Base-by-base conservation (phyloP, 345 rosid species). In the Fremontodendron californicum region DNA sequence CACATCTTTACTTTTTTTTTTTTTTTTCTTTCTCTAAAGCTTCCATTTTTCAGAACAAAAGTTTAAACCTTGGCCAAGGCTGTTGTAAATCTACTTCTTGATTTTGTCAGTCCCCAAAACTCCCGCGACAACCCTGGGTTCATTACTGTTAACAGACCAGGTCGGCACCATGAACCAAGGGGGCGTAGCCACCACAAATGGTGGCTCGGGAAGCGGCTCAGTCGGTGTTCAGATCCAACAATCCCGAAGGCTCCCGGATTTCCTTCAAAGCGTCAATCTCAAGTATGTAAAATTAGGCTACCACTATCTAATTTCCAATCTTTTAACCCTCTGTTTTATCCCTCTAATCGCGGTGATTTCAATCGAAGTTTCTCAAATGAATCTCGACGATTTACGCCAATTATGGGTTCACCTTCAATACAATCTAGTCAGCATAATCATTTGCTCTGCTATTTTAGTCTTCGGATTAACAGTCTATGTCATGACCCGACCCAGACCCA, bases 201-300 rank as follows among this genome's bases (percentile, higher is more conserved):
- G 49, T 64, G 77, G 77, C 68, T 72, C 82, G 2, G 52, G 23
- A 43, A 45, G 75, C 52, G 81, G 72, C 63, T 60, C 68, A 9
- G 86, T 87, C 13, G 86, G 87, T 15, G 85, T 82, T 49, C 85
- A 68, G 84, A 78, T 82, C 79, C 84, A 81, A 15, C 84, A 80
- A 9, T 61, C 77, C 6, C 78, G 88, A 18, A 39, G 86, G 66
- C 66, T 86, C 18, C 86, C 89, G 0, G 87, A 86, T 82, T 84
- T 86, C 75, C 81, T 86, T 31, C 91, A 88, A 57, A 88, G 88
- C 77, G 91, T 88, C 39, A 88, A 88, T 76, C 87, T 88, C 52
- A 88, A 88, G 84, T 78, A 88, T 54, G 91, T 88, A 18, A 88
- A 88, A 78, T 33, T 88, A 31, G 91, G 91, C 18, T 88, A 88